These are phyloP conservation scores for Cordyceps militaris DNA, from an alignment of 2,329 filamentous ascomycete species.

Conservation along the genomic window DNA sequence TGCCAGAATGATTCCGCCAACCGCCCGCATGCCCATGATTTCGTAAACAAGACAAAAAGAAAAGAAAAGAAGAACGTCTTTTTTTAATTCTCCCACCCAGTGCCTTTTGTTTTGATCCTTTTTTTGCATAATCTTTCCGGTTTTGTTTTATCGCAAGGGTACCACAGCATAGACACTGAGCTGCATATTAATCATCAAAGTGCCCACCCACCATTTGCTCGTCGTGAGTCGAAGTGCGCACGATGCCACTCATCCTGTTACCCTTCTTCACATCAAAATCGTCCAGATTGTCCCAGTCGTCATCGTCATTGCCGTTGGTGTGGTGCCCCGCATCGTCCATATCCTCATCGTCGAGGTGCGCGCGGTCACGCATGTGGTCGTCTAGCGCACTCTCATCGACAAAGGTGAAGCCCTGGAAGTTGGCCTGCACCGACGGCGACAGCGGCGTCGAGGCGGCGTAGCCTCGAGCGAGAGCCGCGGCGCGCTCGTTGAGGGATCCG, in stretches of 20 bases:
- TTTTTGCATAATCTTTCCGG: neutral
- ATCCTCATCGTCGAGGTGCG: slow-evolving; percentile 46
- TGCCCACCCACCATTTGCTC: slow-evolving; percentile 58
- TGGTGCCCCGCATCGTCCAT: slow-evolving; percentile 46
- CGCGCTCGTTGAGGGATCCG: slow-evolving; percentile 83
- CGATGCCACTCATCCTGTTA: slow-evolving; percentile 59
- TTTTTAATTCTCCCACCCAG: neutral
- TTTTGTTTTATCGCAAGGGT: neutral
- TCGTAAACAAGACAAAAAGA: neutral
- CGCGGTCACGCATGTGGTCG: slow-evolving; percentile 61
- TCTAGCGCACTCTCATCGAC: slow-evolving; percentile 97
- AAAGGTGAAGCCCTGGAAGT: slow-evolving; percentile 97
- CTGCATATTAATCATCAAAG: slow-evolving; percentile 51
- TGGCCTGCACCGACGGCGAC: slow-evolving; percentile 92
- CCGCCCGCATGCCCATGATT: neutral
- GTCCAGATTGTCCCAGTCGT: slow-evolving; percentile 53
- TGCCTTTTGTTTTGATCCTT: neutral
- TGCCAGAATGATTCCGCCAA: neutral
- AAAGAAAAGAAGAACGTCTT: neutral
- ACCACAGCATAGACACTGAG: neutral
- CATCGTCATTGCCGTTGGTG: slow-evolving; percentile 32
- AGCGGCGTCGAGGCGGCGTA: slow-evolving; percentile 86
- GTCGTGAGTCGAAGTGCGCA: slow-evolving; percentile 50
- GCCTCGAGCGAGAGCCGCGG: slow-evolving; percentile 76
- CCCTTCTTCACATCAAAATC: slow-evolving; percentile 44